Conservation (phyloP, 208 protist genomes). For the Trypanosoma scelopori region DNA sequence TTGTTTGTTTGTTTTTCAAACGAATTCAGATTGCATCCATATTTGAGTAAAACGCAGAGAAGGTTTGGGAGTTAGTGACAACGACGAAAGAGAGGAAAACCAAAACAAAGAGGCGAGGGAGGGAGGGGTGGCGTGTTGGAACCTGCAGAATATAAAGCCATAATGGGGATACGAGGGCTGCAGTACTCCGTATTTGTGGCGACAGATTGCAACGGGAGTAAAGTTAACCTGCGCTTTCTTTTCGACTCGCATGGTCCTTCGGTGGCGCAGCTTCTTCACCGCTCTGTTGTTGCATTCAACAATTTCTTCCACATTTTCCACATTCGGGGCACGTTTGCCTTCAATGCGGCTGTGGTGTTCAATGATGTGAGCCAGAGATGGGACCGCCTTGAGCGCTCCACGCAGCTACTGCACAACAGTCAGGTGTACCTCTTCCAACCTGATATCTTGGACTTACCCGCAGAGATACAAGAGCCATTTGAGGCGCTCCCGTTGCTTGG, state of each 20-base stretch:
- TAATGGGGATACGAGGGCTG: constrained; percentile 15
- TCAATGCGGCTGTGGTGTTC: constrained; percentile 46
- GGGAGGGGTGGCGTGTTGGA: background rate
- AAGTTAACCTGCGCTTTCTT: constrained; percentile 64
- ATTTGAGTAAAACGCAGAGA: too few relatives aligned
- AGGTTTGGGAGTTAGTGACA: too few relatives aligned
- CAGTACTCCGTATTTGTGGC: constrained; percentile 62
- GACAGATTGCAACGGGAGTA: constrained; percentile 57
- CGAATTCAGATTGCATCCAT: too few relatives aligned
- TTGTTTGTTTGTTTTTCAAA: too few relatives aligned
- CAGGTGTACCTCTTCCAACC: constrained; percentile 81
- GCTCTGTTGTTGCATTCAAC: constrained; percentile 37
- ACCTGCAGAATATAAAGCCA: too few relatives aligned
- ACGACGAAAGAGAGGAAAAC: too few relatives aligned
- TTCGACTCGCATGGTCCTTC: constrained; percentile 35
- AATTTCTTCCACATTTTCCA: constrained; percentile 20
- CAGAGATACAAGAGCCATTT: constrained; percentile 48
- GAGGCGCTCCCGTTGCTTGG: constrained; percentile 19
- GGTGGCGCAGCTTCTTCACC: constrained; percentile 30
- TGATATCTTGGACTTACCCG: constrained; percentile 35
- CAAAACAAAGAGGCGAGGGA: background rate
- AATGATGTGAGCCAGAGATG: constrained; percentile 48
- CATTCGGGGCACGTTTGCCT: constrained; percentile 14
- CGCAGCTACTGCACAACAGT: constrained; percentile 49
- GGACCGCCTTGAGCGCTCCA: constrained; percentile 46